These are phyloP conservation scores for Mercurialis annua DNA, from an alignment of 345 rosid species.

Conservation along the genomic window DNA sequence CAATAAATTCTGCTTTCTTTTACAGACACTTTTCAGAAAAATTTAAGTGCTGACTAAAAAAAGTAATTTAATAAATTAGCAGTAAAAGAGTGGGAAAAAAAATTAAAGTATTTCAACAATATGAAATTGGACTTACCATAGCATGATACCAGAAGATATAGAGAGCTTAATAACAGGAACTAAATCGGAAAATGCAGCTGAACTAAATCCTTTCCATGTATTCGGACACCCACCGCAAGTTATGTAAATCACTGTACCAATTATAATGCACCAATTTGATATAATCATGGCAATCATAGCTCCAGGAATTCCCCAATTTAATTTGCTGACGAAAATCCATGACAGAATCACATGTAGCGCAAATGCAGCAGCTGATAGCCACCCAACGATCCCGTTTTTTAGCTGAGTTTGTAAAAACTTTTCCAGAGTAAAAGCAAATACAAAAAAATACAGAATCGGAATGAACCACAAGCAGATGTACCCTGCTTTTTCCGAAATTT, in stretches of 20 bases:
- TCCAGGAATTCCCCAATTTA: slow-evolving; percentile 32
- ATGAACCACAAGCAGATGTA: slow-evolving; percentile 17
- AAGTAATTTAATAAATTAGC: too few relatives aligned
- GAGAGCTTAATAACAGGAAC: slow-evolving; percentile 56
- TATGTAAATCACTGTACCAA: slow-evolving; percentile 32
- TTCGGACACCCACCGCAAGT: slow-evolving; percentile 68
- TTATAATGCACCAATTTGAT: slow-evolving; percentile 23
- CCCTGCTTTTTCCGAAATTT: slow-evolving; percentile 9
- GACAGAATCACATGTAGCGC: slow-evolving; percentile 31
- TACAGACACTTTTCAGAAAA: too few relatives aligned
- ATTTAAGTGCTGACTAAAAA: too few relatives aligned
- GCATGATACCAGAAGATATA: slow-evolving; percentile 58
- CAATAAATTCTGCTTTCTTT: too few relatives aligned
- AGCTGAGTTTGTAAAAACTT: slow-evolving; percentile 40
- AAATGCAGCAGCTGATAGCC: slow-evolving; percentile 29
- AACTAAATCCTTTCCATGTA: slow-evolving; percentile 65
- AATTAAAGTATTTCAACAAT: too few relatives aligned
- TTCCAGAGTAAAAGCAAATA: slow-evolving; percentile 17
- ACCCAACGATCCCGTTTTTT: slow-evolving; percentile 31
- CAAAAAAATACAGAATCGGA: slow-evolving; percentile 11
- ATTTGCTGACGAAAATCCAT: slow-evolving; percentile 34
- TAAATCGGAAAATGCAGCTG: slow-evolving; percentile 43
- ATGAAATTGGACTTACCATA: slow-evolving; percentile 35
- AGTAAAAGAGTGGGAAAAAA: too few relatives aligned
- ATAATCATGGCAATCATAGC: slow-evolving; percentile 37